These are phyloP conservation scores for Entophlyctis helioformis DNA, from an alignment of 192 early-diverging fungal genomes.

Conservation along the genomic window DNA sequence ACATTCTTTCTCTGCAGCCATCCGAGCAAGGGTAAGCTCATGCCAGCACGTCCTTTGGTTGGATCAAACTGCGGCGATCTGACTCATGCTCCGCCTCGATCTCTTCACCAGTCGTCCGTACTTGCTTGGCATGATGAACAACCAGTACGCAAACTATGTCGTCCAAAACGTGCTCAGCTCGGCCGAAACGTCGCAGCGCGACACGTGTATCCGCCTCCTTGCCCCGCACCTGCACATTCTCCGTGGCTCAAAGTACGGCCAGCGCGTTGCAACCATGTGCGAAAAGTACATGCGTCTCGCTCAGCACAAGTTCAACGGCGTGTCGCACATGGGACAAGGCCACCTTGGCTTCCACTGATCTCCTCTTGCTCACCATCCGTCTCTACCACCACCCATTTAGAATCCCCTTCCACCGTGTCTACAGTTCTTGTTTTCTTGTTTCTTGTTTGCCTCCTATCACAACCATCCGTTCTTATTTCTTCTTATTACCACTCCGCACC, in stretches of 20 bases:
- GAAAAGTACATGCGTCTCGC: conserved; percentile 29
- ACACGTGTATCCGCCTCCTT: conserved; percentile 43
- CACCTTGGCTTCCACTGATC: no score
- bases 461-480: no score
- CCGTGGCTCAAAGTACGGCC: conserved; percentile 61
- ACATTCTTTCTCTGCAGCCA: conserved; percentile 14
- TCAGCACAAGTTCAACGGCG: no score
- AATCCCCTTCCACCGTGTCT: no score
- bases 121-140: conserved; percentile 62
- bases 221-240: conserved; percentile 55
- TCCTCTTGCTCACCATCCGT: no score
- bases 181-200: conserved; percentile 41
- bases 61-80: conserved; percentile 9
- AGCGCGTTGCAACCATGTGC: conserved; percentile 41
- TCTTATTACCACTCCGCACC: no score
- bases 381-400: no score
- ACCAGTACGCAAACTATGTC: conserved; percentile 72
- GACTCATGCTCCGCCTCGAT: not conserved
- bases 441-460: no score
- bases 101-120: conserved; percentile 17
- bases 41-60: conserved; percentile 10
- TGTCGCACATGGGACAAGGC: no score
- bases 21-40: conserved; percentile 17
- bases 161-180: conserved; percentile 59
- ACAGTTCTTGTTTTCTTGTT: no score